These are phyloP conservation scores for Solanum pimpinellifolium DNA, from an alignment of 257 asterid species.

Conservation along the genomic window DNA sequence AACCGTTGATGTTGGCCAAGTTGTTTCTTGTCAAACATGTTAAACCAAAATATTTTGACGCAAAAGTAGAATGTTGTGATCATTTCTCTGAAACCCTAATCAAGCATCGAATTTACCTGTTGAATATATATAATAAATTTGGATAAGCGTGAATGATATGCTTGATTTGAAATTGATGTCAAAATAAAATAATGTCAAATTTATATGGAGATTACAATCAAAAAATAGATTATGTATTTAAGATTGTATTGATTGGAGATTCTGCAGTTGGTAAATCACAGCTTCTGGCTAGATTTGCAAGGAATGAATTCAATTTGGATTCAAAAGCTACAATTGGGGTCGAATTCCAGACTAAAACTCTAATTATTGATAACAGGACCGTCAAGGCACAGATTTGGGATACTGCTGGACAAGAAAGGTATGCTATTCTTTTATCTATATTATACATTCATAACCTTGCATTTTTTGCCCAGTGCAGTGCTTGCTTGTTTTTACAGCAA, in stretches of 20 bases:
- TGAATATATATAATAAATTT: not conserved
- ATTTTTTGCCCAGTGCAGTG: not conserved
- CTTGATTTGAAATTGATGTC: conserved; percentile 6
- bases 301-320: conserved; percentile 74
- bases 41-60: not conserved
- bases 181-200: conserved; percentile 38
- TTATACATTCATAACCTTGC: not conserved
- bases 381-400: conserved; percentile 96
- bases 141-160: not conserved
- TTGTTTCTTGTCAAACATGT: not conserved
- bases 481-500: not conserved
- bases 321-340: conserved; percentile 90
- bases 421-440: not conserved
- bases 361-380: conserved; percentile 50
- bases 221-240: conserved; percentile 81
- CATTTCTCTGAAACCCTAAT: not conserved
- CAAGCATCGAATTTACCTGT: not conserved
- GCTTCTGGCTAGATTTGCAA: conserved; percentile 67
- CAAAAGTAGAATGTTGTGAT: not conserved
- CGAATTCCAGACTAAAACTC: conserved; percentile 80
- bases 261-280: conserved; percentile 92
- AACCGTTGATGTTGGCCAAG: conserved; percentile 7
- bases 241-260: conserved; percentile 77
- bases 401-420: conserved; percentile 94
- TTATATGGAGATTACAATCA: conserved; percentile 56